phyloP scores from a whole-genome alignment of 805 yeast species.

The Nakazawaea wickerhamii region DNA sequence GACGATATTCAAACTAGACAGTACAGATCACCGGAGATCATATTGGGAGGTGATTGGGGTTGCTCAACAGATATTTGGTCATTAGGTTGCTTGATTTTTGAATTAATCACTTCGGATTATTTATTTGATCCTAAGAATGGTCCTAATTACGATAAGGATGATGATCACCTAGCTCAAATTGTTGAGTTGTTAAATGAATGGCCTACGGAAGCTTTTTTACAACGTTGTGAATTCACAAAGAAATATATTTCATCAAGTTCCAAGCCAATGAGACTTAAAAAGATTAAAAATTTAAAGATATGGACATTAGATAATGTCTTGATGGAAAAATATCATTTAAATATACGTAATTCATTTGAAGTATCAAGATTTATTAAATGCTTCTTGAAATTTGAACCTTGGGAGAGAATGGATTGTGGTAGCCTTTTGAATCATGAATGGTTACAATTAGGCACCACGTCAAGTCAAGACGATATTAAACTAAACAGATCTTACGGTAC shows the following conservation, averaged over 20 bases:
- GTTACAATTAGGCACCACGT: slow-evolving; percentile 27
- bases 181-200: slow-evolving; percentile 73
- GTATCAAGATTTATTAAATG: slow-evolving; percentile 42
- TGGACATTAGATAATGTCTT: slow-evolving; percentile 48
- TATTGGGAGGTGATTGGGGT: slow-evolving; percentile 85
- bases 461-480: slow-evolving; percentile 18
- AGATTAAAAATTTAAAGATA: slow-evolving; percentile 41
- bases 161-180: slow-evolving; percentile 94
- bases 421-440: slow-evolving; percentile 50
- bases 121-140: slow-evolving; percentile 86
- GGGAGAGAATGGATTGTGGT: slow-evolving; percentile 48
- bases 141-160: slow-evolving; percentile 75
- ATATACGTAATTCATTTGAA: slow-evolving; percentile 31
- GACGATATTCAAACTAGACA: slow-evolving; percentile 90
- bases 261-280: slow-evolving; percentile 27
- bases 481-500: slow-evolving; percentile 23
- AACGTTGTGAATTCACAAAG: slow-evolving; percentile 32
- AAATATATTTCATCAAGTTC: slow-evolving; percentile 35
- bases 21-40: slow-evolving; percentile 86
- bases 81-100: slow-evolving; percentile 87
- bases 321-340: slow-evolving; percentile 43
- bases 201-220: slow-evolving; percentile 42
- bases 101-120: slow-evolving; percentile 89
- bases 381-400: slow-evolving; percentile 45
- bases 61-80: slow-evolving; percentile 95